Evolutionary conservation across 148 eudicot species (phyloP), one percentile per base, ranked within the genome.

Genomic region (Fagopyrum tataricum): DNA sequence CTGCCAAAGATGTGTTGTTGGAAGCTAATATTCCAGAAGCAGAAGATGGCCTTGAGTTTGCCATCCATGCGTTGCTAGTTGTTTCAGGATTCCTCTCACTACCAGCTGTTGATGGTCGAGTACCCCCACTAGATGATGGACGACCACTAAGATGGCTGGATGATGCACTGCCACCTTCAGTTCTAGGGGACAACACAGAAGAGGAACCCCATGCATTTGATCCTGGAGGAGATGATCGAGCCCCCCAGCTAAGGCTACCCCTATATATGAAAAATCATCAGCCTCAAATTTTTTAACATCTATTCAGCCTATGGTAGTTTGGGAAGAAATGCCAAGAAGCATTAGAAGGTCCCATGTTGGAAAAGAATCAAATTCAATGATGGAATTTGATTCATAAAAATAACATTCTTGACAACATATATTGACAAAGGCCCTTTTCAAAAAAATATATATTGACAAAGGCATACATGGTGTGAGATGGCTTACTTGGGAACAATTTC

Each of bases 401-500:
- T 17, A 61, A 17, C 40, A 26, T 24, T 4, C 1, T 31, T 41
- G 24, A 43, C 4, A 17, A 78, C 47, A 55, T 62, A 62, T 14
- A 62, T 13, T 14, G 8, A 62, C 42, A 31, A 31, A 37, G 20
- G n/a, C 17, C n/a, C n/a, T n/a, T n/a, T n/a, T n/a, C n/a, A n/a
- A n/a, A n/a, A n/a, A n/a, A n/a, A 78, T 56, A 55, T 62, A 62
- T 14, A 62, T 13, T 14, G 8, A 62, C 42, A 31, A 31, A 37
- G 20, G n/a, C 17, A 14, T 9, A 31, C 69, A 64, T 18, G 15
- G 39, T 14, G 2, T 64, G 7, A 75, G 70, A 48, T 53, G 18
- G 52, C 99, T 92, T 87, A 96, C 99, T 92, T 96, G 82, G 99
- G 99, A 82, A 96, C 97, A 81, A 92, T 90, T 80, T 92, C 97